A percentile compares a stretch with the other conserved stretches of the same genome.
phyloP scores from a whole-genome alignment of 1,139 yeast genomes.

The Yamadazyma taylorii region DNA sequence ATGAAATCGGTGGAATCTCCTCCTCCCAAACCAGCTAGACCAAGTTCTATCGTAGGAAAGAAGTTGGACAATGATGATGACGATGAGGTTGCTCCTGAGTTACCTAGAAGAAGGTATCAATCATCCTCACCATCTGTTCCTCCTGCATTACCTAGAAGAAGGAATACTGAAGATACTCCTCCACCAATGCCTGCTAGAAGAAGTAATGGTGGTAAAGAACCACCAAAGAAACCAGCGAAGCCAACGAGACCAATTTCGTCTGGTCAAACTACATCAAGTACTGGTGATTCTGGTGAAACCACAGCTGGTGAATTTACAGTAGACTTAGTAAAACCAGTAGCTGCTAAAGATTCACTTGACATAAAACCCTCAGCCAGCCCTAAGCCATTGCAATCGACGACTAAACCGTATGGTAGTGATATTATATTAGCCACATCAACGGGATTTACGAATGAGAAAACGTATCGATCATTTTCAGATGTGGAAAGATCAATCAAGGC shows the following conservation, averaged over 20 bases:
- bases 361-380: neutral
- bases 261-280: too few relatives aligned
- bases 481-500: slow-evolving; percentile 12
- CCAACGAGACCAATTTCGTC: too few relatives aligned
- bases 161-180: neutral
- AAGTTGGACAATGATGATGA: neutral
- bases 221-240: slow-evolving; percentile 6
- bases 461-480: slow-evolving; percentile 14
- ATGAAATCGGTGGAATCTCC: slow-evolving; percentile 8
- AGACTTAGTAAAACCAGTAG: slow-evolving; percentile 9
- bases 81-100: slow-evolving; percentile 4
- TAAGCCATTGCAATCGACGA: neutral
- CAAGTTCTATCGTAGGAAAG: slow-evolving; percentile 1
- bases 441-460: neutral
- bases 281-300: too few relatives aligned
- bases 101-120: slow-evolving; percentile 5
- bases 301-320: slow-evolving; percentile 4
- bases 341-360: slow-evolving; percentile 4
- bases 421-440: neutral
- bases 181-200: slow-evolving; percentile 3
- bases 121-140: slow-evolving; percentile 3
- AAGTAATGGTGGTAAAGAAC: neutral
- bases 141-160: slow-evolving; percentile 5
- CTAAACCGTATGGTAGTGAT: neutral
- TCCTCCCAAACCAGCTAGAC: slow-evolving; percentile 9